Evolutionary conservation across 2,329 filamentous ascomycete genomes (phyloP).

Genomic region (Talaromyces amestolkiae): DNA sequence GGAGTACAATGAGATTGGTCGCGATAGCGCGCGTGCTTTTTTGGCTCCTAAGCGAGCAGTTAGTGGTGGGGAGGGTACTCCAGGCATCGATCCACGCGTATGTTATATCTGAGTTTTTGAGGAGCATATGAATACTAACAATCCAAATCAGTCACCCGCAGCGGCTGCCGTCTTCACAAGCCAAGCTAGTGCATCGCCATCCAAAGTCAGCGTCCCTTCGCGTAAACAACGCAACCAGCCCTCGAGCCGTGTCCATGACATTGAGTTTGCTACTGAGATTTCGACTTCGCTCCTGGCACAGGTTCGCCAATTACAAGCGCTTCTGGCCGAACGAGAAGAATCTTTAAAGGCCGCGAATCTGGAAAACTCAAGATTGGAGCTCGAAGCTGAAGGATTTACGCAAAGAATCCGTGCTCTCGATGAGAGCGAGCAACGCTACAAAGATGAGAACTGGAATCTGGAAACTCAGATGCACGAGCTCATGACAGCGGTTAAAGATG

Average conservation of each 20-base stretch:
- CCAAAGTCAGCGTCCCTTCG: constrained; percentile 82
- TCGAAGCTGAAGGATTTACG: constrained; percentile 74
- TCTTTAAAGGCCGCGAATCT: constrained; percentile 70
- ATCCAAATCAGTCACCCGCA: constrained; percentile 58
- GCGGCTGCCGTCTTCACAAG: constrained; percentile 78
- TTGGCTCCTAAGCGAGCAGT: constrained; percentile 76
- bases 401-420: constrained; percentile 80
- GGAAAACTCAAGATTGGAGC: constrained; percentile 76
- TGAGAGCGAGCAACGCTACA: constrained; percentile 92
- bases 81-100: constrained; percentile 48
- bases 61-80: constrained; percentile 63
- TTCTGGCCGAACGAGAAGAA: constrained; percentile 85
- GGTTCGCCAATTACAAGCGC: constrained; percentile 81
- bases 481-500: constrained; percentile 68
- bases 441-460: constrained; percentile 97
- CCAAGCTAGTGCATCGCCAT: constrained; percentile 79
- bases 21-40: constrained; percentile 85
- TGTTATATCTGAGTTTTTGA: not conserved
- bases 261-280: constrained; percentile 97
- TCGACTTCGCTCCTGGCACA: constrained; percentile 93
- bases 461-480: constrained; percentile 90
- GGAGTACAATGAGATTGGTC: constrained; percentile 91
- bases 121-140: constrained; percentile 2
- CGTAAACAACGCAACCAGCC: constrained; percentile 89
- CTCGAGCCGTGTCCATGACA: constrained; percentile 84